phyloP scores from a whole-genome alignment of 768 basidiomycete species.

The Pleurotus cornucopiae region DNA sequence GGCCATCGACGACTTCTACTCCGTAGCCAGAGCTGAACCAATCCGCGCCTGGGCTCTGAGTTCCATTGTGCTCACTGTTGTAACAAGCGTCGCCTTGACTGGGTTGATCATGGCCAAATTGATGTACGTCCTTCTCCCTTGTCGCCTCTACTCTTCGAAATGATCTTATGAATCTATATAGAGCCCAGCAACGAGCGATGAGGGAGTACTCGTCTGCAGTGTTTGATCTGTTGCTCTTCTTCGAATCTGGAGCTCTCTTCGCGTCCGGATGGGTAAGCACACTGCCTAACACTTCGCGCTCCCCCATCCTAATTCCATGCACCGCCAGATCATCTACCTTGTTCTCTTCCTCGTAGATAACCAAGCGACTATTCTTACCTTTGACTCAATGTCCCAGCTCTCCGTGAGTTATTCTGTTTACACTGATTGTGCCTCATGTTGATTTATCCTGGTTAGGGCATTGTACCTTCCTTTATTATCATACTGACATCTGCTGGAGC shows the following conservation, averaged over 20 bases:
- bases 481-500: not conserved
- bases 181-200: not conserved
- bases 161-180: not conserved
- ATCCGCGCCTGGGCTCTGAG: not conserved
- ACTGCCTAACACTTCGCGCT: not conserved
- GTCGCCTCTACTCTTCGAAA: not conserved
- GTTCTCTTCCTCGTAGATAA: conserved; percentile 2
- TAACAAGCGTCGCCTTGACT: not conserved
- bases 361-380: not conserved
- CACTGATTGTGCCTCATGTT: not conserved
- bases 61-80: not conserved
- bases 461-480: conserved; percentile 1
- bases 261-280: conserved; percentile 1
- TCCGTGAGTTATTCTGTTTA: not conserved
- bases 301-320: not conserved
- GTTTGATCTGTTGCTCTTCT: not conserved
- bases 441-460: not conserved
- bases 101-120: conserved; percentile 2
- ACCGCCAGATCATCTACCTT: not conserved
- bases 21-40: not conserved
- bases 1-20: not conserved
- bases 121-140: not conserved
- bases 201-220: not conserved
- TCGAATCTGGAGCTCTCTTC: conserved; percentile 1
- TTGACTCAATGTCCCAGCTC: not conserved